A percentile compares a stretch with the other conserved stretches of the same genome.
Evolutionary conservation across 2,329 filamentous ascomycete species (phyloP).

Genomic region (Scedosporium aurantiacum): DNA sequence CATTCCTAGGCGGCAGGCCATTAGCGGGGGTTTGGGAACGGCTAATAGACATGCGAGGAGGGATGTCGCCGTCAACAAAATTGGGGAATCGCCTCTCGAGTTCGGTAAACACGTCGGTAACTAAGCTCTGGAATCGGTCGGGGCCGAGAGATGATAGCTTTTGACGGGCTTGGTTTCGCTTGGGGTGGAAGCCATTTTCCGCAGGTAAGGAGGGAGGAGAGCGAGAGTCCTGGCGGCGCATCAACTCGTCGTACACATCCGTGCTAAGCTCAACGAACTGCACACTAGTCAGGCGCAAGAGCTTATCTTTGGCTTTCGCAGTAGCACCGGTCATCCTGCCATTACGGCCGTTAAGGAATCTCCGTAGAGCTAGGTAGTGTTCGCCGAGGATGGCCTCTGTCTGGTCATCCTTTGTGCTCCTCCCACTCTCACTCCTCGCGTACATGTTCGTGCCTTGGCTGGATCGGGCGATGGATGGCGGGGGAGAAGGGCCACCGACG

Average conservation of each 20-base stretch:
- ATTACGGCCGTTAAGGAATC: constrained; percentile 66
- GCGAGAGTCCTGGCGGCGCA: constrained; percentile 63
- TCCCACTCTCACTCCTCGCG: constrained; percentile 54
- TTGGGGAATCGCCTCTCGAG: constrained; percentile 80
- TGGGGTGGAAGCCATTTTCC: constrained; percentile 87
- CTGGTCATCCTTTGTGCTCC: constrained; percentile 48
- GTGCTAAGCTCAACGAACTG: constrained; percentile 98
- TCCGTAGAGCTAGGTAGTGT: constrained; percentile 71
- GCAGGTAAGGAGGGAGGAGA: constrained; percentile 41
- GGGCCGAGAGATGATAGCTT: constrained; percentile 84
- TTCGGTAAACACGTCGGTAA: constrained; percentile 93
- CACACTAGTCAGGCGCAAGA: constrained; percentile 75
- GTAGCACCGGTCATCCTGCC: constrained; percentile 41
- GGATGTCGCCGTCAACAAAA: constrained; percentile 60
- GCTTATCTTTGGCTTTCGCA: constrained; percentile 83
- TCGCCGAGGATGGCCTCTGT: constrained; percentile 56
- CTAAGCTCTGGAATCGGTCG: constrained; percentile 79
- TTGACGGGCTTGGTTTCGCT: constrained; percentile 94
- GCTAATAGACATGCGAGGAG: constrained; percentile 53
- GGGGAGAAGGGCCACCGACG: constrained; percentile 62
- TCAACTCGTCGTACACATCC: constrained; percentile 90
- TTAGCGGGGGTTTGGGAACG: constrained; percentile 53
- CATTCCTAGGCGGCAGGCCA: constrained; percentile 40
- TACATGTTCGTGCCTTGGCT: constrained; percentile 68
- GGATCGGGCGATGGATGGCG: constrained; percentile 75